phyloP scores from a whole-genome alignment of 345 rosid genomes.

The Cochlearia excelsa region DNA sequence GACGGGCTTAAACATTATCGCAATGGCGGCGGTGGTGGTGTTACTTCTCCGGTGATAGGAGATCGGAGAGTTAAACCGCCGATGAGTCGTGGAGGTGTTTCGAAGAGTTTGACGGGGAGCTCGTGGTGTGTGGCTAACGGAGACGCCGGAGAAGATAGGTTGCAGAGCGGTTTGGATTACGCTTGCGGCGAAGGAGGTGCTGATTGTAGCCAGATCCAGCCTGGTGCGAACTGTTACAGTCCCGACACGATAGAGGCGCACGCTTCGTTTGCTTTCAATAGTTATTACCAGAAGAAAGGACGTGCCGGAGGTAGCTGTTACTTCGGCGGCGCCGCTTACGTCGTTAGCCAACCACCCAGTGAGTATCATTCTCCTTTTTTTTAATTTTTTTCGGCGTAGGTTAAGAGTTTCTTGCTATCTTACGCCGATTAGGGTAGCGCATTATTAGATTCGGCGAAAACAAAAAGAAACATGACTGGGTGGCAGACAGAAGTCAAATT shows the following conservation, averaged over 20 bases:
- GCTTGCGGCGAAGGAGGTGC: constrained; percentile 95
- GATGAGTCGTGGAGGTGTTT: constrained; percentile 40
- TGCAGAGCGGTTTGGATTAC: constrained; percentile 69
- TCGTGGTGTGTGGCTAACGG: constrained; percentile 85
- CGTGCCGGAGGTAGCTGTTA: constrained; percentile 71
- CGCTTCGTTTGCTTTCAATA: constrained; percentile 93
- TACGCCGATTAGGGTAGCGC: constrained; percentile 22
- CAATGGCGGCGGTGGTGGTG: constrained; percentile 23
- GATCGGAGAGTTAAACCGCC: constrained; percentile 30
- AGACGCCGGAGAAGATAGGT: constrained; percentile 52
- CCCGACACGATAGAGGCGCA: constrained; percentile 84
- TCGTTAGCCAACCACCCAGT: constrained; percentile 83
- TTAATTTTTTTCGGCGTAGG: background rate
- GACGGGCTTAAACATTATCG: constrained; percentile 56
- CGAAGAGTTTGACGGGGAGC: constrained; percentile 54
- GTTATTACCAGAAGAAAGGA: constrained; percentile 73
- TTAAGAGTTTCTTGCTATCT: constrained; percentile 8
- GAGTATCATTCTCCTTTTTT: constrained; percentile 28
- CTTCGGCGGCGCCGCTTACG: constrained; percentile 86
- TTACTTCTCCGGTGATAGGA: constrained; percentile 32
- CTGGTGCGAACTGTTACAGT: constrained; percentile 60
- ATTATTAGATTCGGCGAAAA: constrained; percentile 4
- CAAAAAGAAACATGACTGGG: background rate
- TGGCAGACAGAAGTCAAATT: constrained; percentile 19
- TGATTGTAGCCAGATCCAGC: constrained; percentile 75